These are phyloP conservation scores for Meyerozyma elateridarum DNA, from an alignment of 1,139 yeast genomes.

Conservation along the genomic window DNA sequence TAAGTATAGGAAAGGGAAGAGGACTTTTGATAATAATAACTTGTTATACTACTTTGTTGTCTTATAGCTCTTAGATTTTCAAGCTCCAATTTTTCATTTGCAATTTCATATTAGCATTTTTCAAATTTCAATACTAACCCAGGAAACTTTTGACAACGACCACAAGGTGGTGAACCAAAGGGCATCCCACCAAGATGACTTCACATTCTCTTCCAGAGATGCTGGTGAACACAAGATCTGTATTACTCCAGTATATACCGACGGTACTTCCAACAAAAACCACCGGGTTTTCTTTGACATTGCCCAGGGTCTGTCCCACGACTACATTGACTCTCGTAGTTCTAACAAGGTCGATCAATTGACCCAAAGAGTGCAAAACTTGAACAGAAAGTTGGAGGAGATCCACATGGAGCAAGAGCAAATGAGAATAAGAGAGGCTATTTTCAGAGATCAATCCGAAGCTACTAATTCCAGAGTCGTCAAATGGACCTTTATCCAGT, in stretches of 20 bases:
- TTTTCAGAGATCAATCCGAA: constrained; percentile 46
- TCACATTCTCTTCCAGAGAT: constrained; percentile 37
- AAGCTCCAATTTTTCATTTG: too few species aligned
- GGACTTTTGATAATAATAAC: too few species aligned
- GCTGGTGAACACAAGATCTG: constrained; percentile 48
- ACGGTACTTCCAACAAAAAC: constrained; percentile 27
- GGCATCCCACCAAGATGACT: constrained; percentile 36
- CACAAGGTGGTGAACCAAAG: constrained; percentile 40
- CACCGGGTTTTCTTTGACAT: constrained; percentile 45
- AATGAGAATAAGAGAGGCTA: constrained; percentile 45
- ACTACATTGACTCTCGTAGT: constrained; percentile 45
- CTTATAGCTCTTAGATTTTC: too few species aligned
- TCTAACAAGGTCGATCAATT: constrained; percentile 41
- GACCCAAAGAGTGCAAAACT: constrained; percentile 33
- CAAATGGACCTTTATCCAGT: constrained; percentile 44
- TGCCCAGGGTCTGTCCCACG: constrained; percentile 45
- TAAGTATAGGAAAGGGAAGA: too few species aligned
- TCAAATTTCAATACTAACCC: constrained; percentile 14
- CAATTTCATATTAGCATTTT: not conserved
- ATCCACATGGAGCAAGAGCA: constrained; percentile 45
- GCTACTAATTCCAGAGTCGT: constrained; percentile 43
- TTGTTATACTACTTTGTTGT: too few species aligned
- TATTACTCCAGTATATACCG: constrained; percentile 39
- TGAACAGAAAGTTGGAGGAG: constrained; percentile 39
- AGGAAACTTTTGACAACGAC: constrained; percentile 47